A percentile compares a stretch with the other conserved stretches of the same genome.
These are phyloP conservation scores for Coelastrella sp. DNA, from an alignment of 139 green algal genomes.

Conservation along the genomic window DNA sequence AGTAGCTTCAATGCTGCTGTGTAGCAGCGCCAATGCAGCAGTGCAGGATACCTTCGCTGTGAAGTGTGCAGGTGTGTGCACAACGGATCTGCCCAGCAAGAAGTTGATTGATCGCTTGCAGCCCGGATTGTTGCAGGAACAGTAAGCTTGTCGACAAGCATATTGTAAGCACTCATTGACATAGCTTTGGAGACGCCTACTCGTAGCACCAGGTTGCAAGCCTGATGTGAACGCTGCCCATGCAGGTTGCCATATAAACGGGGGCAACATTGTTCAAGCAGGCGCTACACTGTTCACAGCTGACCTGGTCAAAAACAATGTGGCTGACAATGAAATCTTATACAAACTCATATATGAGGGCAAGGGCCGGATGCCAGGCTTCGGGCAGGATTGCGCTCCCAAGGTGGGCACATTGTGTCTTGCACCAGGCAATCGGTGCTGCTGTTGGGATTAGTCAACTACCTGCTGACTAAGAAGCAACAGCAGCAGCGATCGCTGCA, in stretches of 20 bases:
- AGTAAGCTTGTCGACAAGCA: no score
- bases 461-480: no score
- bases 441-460: not conserved
- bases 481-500: no score
- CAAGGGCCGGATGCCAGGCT: conserved; percentile 89
- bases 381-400: conserved; percentile 80
- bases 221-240: not conserved
- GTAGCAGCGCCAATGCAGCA: conserved; percentile 18
- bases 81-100: not conserved
- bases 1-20: not conserved
- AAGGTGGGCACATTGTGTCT: conserved; percentile 54
- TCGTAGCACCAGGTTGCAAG: not conserved
- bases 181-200: no score
- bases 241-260: conserved; percentile 80
- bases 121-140: no score
- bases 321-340: conserved; percentile 63
- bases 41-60: not conserved
- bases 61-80: conserved; percentile 17
- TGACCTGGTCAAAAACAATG: conserved; percentile 69
- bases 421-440: not conserved
- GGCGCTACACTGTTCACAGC: conserved; percentile 70
- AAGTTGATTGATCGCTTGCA: no score
- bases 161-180: no score
- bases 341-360: conserved; percentile 84
- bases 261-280: conserved; percentile 83